Base-by-base conservation (phyloP, 495 filamentous ascomycete genomes). In the Podospora australis region DNA sequence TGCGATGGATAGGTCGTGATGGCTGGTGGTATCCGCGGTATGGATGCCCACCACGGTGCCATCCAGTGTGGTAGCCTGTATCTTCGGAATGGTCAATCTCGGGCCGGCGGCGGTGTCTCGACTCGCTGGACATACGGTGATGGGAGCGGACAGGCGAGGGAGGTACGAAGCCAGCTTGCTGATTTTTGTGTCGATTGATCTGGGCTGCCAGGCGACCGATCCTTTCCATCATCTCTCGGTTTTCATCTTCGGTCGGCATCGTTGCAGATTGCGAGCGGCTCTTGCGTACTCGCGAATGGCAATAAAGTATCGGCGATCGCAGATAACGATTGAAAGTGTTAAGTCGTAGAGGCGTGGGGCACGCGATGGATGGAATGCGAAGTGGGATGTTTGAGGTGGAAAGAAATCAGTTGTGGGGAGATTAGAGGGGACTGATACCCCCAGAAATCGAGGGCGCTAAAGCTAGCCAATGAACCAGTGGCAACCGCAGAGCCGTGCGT, bases 171-270 rank as follows among this genome's bases (percentile, higher is more conserved):
- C 64, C 66, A 13, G 63, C 65, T 43, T 72, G 69, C 53, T 86
- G 79, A 40, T 78, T 84, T 57, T 86, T 90, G 69, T 88, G 84
- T 39, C 83, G 83, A 66, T 90, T 89, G 66, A 95, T 94, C 64
- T 84, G 83, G 56, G 86, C 82, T 65, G 85, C 81, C 59, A 95
- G 71, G 50, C 80, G 80, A 64, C 81, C 74, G 67, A 95, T 95
- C 59, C 77, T 80, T 44, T 78, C 79, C 59, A 89, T 73, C 36
- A 92, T 70, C 57, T 87, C 84, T 58, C 88, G 79, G 20, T 81
- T 75, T 52, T 88, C 81, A 25, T 87, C 80, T 23, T 26, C 17
- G 54, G 86, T 78, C 41, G 84, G 78, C 85, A 88, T 89, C 22
- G 29, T 67, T 11, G 38, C 32, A 17, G 11, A n/a, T n/a, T n/a